Evolutionary conservation across 208 protist genomes (phyloP), one percentile per base, ranked within the genome.

Genomic region (Crithidia brevicula): DNA sequence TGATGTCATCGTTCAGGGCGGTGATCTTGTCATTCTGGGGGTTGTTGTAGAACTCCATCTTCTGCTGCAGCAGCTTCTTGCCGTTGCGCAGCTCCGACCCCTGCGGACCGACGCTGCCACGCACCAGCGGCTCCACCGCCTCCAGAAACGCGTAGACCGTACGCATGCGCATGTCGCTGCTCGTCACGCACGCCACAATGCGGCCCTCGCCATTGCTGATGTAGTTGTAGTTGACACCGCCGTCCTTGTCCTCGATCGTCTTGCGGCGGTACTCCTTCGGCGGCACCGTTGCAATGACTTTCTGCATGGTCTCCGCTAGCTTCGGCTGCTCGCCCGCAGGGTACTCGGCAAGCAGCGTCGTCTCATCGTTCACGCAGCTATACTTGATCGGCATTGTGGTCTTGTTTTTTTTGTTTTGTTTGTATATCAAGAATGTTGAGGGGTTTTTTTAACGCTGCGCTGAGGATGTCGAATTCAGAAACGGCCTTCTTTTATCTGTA

Each of bases 31-130:
- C 93, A 62, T 95, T 96, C 73, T 95, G 87, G 5, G 91, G 88
- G 64, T 96, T 91, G 78, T 96, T 97, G 81, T 95, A 97, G 77
- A 96, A 97, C 63, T 97, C 92, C 88, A 95, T 94, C 80, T 97
- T 97, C 69, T 97, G 87, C 79, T 93, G 89, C 11, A 97, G 81
- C 25, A 97, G 82, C 70, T 97, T 97, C 75, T 91, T 95, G 34
- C 86, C 89, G 49, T 97, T 97, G 49, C 89, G 85, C 11, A 95
- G 70, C 67, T 95, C 89, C 16, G 76, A 46, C 4, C 85, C 88
- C 25, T 83, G 77, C 1, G 76, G 62, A 30, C 81, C 80, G 15
- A 31, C 76, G 18, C 58, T 84, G 31, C 78, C 77, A 5, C 89
- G 88, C 9, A 96, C 86, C 10, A 94, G 79, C 18, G 89, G 88